Base-by-base conservation (phyloP, 371 early-diverging fungal species). In the Mucor circinelloides region DNA sequence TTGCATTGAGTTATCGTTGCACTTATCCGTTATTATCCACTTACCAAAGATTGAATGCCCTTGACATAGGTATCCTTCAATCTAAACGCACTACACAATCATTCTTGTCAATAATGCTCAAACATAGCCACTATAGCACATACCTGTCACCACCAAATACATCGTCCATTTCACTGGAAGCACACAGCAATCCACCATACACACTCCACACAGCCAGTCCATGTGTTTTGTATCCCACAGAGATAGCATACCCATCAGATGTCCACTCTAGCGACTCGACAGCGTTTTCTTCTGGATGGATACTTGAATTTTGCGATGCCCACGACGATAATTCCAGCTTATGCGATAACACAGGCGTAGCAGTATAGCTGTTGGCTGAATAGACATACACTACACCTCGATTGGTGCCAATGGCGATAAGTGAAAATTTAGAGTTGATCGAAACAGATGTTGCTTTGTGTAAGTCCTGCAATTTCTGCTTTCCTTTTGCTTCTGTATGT, bases 191-290 rank as follows among this genome's bases (percentile, higher is more conserved):
- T 3, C 83, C 75, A 7, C 95, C 95, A 72, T 87, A 95, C 2
- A 90, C 90, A 79, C 92, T 93, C 93, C 93, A 94, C 4, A 93
- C 75, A 2, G 91, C 83, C 19, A 93, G 64, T 15, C 95, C 83
- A 31, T 67, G 86, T 50, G 72, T 61, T 32, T 70, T 75, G 80
- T 87, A 92, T 25, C 91, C 91, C 58, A 89, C 90, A 1, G 93
- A 90, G 15, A 95, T 69, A 0, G 91, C 91, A 66, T 86, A 87
- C 38, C 94, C 93, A 74, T 93, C 92, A 8, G 85, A 81, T 15
- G 92, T 89, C 95, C 95, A 95, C 25, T 78, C 81, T 17, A 94
- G 46, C 0, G 85, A 66, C 30, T 71, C 60, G 2, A 76, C 68
- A 9, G 63, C 23, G 21, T 55, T 52, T 9, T 55, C 55, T 19